These are phyloP conservation scores for Penicillium paneum DNA, from an alignment of 2,329 filamentous ascomycete species.

Conservation along the genomic window DNA sequence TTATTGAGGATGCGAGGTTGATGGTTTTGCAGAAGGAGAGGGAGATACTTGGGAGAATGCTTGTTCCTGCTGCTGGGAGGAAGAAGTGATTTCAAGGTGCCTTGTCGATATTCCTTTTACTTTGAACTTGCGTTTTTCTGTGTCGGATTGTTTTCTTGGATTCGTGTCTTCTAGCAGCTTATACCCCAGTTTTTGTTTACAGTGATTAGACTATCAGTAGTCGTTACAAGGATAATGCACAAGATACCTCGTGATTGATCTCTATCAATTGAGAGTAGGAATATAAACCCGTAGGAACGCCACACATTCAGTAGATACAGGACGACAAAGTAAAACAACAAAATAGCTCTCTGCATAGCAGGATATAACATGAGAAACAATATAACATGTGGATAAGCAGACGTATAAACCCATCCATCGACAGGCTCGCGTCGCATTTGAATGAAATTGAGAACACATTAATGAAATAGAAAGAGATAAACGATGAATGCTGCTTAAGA, in stretches of 20 bases:
- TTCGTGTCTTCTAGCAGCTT: not conserved
- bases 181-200: constrained; percentile 2
- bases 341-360: not conserved
- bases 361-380: not conserved
- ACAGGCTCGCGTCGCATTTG: not conserved
- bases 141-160: not conserved
- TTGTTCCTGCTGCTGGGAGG: constrained; percentile 40
- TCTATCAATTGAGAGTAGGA: not conserved
- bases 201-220: not conserved
- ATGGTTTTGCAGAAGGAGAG: constrained; percentile 65
- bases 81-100: constrained; percentile 24
- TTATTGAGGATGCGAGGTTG: constrained; percentile 62
- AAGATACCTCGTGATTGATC: not conserved
- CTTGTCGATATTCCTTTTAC: not conserved
- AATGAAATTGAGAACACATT: constrained; percentile 11
- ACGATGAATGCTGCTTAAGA: constrained; percentile 17
- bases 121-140: not conserved
- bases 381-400: not conserved
- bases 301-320: constrained; percentile 24
- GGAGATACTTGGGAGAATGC: constrained; percentile 63
- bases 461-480: constrained; percentile 8
- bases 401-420: not conserved
- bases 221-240: not conserved
- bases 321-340: constrained; percentile 10
- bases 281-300: constrained; percentile 7